Conservation (phyloP, 2,329 filamentous ascomycete species). For the Penicillium sp. region DNA sequence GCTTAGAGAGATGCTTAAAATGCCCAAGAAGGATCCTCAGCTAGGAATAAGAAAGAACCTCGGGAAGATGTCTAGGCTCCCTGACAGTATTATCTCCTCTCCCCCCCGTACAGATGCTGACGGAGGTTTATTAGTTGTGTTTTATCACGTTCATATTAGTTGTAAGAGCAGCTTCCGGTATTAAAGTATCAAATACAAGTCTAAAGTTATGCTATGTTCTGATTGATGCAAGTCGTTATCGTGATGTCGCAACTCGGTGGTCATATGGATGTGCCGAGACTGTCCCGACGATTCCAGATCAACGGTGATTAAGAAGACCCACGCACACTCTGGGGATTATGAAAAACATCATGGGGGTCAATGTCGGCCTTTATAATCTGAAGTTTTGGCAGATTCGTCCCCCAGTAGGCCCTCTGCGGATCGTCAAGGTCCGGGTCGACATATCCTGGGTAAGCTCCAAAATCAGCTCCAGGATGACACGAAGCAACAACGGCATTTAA, state of each 20-base stretch:
- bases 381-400: conserved; percentile 50
- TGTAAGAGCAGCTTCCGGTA: neutral
- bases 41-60: too few relatives aligned
- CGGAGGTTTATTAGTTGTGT: too few relatives aligned
- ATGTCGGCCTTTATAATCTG: conserved; percentile 51
- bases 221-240: neutral
- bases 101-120: too few relatives aligned
- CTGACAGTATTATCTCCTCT: too few relatives aligned
- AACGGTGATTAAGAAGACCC: neutral
- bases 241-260: neutral
- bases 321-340: conserved; percentile 55
- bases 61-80: too few relatives aligned
- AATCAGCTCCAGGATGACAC: conserved; percentile 35
- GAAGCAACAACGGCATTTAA: conserved; percentile 43
- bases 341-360: conserved; percentile 57
- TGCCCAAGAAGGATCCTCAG: too few relatives aligned
- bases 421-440: conserved; percentile 53
- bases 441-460: conserved; percentile 62
- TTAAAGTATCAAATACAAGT: neutral
- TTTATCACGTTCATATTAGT: too few relatives aligned
- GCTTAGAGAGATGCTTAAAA: too few relatives aligned
- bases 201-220: neutral
- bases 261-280: neutral
- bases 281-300: too few relatives aligned
- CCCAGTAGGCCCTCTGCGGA: conserved; percentile 57